A percentile compares a stretch with the other conserved stretches of the same genome.
phyloP scores from a whole-genome alignment of 164 flowering plant species.

The Tetrastigma voinierianum region DNA sequence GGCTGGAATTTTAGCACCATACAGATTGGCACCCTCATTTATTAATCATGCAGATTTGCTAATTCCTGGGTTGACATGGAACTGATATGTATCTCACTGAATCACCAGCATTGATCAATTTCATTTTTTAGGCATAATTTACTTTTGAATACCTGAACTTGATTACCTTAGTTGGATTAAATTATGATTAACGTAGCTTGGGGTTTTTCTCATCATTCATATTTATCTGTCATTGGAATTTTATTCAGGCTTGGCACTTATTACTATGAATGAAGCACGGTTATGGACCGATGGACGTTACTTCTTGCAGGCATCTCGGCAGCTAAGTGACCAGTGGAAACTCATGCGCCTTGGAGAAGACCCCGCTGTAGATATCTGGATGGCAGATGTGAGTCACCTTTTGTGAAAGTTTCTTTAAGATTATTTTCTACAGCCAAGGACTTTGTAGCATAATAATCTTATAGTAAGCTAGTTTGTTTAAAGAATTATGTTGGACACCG shows the following conservation, averaged over 20 bases:
- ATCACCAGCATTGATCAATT: no score
- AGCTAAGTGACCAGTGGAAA: slow-evolving; percentile 79
- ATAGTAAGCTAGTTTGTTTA: no score
- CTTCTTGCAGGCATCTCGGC: slow-evolving; percentile 81
- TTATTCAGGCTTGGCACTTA: slow-evolving; percentile 76
- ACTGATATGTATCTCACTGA: no score
- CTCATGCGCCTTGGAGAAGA: slow-evolving; percentile 96
- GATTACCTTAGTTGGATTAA: not conserved
- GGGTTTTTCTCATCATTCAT: not conserved
- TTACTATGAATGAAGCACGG: slow-evolving; percentile 68
- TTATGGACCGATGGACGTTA: slow-evolving; percentile 99
- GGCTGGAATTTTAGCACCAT: no score
- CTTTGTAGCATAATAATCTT: no score
- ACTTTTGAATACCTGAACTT: not conserved
- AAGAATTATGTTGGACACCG: no score
- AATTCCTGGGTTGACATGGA: no score
- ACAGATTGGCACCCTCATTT: no score
- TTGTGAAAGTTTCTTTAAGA: not conserved
- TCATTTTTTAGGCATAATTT: no score
- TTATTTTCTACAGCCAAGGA: not conserved
- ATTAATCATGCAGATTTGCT: no score
- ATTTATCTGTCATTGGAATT: not conserved
- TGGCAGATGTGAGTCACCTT: slow-evolving; percentile 66
- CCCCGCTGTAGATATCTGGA: slow-evolving; percentile 79
- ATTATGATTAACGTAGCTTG: not conserved